A percentile compares a stretch with the other conserved stretches of the same genome.
These are phyloP conservation scores for Mediolabrus comicus DNA, from an alignment of 108 stramenopile genomes.

Conservation along the genomic window DNA sequence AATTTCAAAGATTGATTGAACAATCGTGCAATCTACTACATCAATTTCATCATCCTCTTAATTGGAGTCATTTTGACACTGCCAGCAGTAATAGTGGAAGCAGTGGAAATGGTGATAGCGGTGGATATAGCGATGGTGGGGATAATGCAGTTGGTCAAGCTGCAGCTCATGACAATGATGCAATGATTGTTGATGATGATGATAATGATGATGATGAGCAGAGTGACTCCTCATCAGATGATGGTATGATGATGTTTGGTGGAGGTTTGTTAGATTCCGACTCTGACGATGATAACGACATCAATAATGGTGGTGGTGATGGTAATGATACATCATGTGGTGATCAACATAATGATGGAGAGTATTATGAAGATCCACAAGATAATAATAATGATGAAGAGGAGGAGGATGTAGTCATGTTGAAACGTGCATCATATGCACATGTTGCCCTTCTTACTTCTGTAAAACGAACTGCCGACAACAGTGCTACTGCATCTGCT, in stretches of 20 bases:
- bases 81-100: too few species aligned
- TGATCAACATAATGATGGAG: neutral
- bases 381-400: neutral
- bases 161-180: neutral
- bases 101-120: too few species aligned
- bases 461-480: neutral
- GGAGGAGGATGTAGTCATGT: slow-evolving; percentile 30
- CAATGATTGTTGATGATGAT: slow-evolving; percentile 3
- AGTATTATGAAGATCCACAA: neutral
- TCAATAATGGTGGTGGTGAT: neutral
- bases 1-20: too few species aligned
- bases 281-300: slow-evolving; percentile 13
- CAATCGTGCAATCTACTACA: too few species aligned
- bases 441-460: slow-evolving; percentile 36
- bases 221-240: neutral
- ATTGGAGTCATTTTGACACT: too few species aligned
- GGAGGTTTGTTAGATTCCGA: slow-evolving; percentile 9
- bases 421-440: slow-evolving; percentile 38
- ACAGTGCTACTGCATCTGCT: too few species aligned
- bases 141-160: too few species aligned
- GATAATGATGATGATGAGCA: slow-evolving; percentile 20
- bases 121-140: too few species aligned
- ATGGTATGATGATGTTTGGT: slow-evolving; percentile 25
- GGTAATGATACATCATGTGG: neutral
- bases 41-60: too few species aligned